Evolutionary conservation across 345 rosid species (phyloP), one percentile per base, ranked within the genome.

Genomic region (Ceriops zippeliana): DNA sequence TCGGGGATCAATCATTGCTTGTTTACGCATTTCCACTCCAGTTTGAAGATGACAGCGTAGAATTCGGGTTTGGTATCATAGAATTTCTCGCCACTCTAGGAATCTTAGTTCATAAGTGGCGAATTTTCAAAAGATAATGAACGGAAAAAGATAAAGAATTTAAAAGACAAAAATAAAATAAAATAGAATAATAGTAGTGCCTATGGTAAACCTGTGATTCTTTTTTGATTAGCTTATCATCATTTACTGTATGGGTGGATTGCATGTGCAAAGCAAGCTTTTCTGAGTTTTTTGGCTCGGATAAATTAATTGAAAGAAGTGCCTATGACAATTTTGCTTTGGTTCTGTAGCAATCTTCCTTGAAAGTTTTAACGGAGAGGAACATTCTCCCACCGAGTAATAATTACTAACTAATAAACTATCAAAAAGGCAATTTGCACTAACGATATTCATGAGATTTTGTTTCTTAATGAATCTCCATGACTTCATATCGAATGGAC

Each of bases 51-150:
- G 79, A 75, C 82, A 73, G 68, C 76, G 67, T 80, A 80, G 84
- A 82, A 84, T 82, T 82, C 77, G 64, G 70, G 88, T 80, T 75
- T 67, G 67, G 80, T 24, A 69, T 63, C 79, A 56, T 82, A n/a
- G 85, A 63, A 67, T 73, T 75, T 78, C 84, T 77, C 85, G 81
- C 79, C 79, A 49, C 21, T 60, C 82, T 80, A 64, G 73, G 79
- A 65, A 57, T 77, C 78, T 70, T 34, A 58, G 66, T 73, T 56
- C 76, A 58, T 63, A 37, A 62, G 52, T 62, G 31, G 69, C 22
- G 11, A 8, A 24, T 24, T 52, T 22, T 6, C 15, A 16, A 8
- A 24, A 56, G 16, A n/a, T 15, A 22, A 54, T 54, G 21, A 34
- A 60, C 5, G n/a, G 51, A 21, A 13, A 24, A 27, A 31, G 6